These are phyloP conservation scores for Parietaria judaica DNA, from an alignment of 306 rosid species.

Conservation along the genomic window DNA sequence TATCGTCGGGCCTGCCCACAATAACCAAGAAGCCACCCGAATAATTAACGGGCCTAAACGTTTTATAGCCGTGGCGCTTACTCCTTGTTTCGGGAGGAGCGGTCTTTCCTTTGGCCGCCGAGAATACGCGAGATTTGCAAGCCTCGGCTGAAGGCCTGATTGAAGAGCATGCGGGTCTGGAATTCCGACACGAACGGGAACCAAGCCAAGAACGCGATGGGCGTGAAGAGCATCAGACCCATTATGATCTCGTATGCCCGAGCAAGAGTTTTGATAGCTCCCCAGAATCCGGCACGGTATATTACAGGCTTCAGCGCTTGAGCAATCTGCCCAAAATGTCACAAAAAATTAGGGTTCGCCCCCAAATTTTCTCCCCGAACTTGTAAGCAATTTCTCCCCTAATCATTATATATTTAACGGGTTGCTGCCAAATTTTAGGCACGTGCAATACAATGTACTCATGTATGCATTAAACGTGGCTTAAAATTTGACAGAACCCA, in stretches of 20 bases:
- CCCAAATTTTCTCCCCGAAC: too few species aligned
- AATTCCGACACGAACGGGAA: constrained; percentile 95
- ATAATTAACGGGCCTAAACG: background rate
- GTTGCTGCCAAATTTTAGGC: too few species aligned
- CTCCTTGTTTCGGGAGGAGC: constrained; percentile 76
- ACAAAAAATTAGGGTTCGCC: background rate
- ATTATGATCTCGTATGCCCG: constrained; percentile 85
- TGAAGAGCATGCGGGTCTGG: constrained; percentile 96
- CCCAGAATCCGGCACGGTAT: constrained; percentile 75
- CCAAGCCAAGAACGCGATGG: constrained; percentile 93
- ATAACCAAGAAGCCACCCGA: too few species aligned
- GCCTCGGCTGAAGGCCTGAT: constrained; percentile 94
- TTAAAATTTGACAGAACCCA: too few species aligned
- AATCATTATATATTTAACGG: too few species aligned
- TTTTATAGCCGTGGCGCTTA: constrained; percentile 4
- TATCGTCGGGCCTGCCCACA: too few species aligned
- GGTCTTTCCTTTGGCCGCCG: constrained; percentile 87
- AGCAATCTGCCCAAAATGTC: constrained; percentile 49
- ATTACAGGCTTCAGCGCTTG: constrained; percentile 78
- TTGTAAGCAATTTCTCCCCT: too few species aligned
- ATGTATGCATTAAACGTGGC: too few species aligned
- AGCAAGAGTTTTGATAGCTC: constrained; percentile 70
- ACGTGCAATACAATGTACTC: too few species aligned
- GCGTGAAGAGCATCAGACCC: constrained; percentile 88
- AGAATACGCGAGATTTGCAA: constrained; percentile 94